Evolutionary conservation across 2,329 filamentous ascomycete genomes (phyloP), one percentile per base, ranked within the genome.

Genomic region (Sporothrix dimorphospora): DNA sequence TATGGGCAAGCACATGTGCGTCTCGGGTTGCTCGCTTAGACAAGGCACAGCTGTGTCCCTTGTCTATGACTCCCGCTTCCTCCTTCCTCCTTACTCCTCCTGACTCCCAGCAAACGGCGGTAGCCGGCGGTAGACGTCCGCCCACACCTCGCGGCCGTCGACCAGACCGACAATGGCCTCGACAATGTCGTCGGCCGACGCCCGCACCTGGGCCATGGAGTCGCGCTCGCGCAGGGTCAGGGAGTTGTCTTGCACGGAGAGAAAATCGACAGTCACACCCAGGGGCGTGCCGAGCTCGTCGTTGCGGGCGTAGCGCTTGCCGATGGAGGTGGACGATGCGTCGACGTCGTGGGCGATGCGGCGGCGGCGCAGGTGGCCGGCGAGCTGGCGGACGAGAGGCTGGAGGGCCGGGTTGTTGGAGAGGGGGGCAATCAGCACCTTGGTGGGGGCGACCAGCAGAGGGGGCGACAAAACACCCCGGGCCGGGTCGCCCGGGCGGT

Each of bases 271-370:
- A 0, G 95, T 98, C 81, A 98, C 91, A 79, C 94, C 95, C 75
- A 98, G 90, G 8, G 95, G 94, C 61, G 96, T 98, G 78, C 95
- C 96, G 72, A 98, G 88, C 84, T 98, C 95, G 81, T 98, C 95
- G 81, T 98, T 98, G 78, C 96, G 91, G 79, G 92, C 90, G 82
- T 97, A 98, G 71, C 95, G 92, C 87, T 97, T 97, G 80, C 95
- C 95, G 77, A 98, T 98, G 75, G 91, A 94, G 74, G 94, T 94
- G 38, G 92, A 93, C 16, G 93, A 97, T 81, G 95, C 92, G 79
- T 98, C 96, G 49, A 98, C 89, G 74, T 92, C 91, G 85, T 89
- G 96, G 55, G 94, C 94, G 71, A 98, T 86, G 72, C 91, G 92
- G 70, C 91, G 83, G 69, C 88, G 87, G 77, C 94, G 91, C 72